These are phyloP conservation scores for Colletotrichum scovillei DNA, from an alignment of 2,329 filamentous ascomycete species.

Conservation along the genomic window DNA sequence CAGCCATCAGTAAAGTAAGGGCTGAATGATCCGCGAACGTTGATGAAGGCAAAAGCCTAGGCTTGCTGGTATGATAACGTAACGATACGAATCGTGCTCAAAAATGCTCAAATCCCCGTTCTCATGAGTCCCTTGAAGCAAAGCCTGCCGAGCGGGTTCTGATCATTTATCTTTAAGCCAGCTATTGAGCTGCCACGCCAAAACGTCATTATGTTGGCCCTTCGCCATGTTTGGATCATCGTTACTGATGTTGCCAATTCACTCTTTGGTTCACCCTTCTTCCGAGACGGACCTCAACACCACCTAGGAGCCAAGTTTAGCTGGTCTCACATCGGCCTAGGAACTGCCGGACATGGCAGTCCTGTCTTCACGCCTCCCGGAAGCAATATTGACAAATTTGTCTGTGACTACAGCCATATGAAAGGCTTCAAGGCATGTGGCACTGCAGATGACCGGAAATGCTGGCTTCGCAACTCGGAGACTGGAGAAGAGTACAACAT, in stretches of 20 bases:
- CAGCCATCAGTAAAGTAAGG: not conserved
- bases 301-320: slow-evolving; percentile 2
- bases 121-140: not conserved
- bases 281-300: not conserved
- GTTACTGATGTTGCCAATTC: slow-evolving; percentile 4
- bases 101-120: not conserved
- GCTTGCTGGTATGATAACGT: not conserved
- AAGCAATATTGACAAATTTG: slow-evolving; percentile 34
- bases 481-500: slow-evolving; percentile 40
- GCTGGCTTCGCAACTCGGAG: slow-evolving; percentile 41
- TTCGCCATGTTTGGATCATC: slow-evolving; percentile 6
- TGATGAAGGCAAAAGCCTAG: not conserved
- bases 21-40: not conserved
- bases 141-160: not conserved
- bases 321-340: not conserved
- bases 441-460: slow-evolving; percentile 39
- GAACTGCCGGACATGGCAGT: not conserved
- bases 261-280: not conserved
- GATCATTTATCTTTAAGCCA: not conserved
- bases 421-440: slow-evolving; percentile 40
- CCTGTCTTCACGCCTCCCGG: slow-evolving; percentile 1
- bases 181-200: not conserved
- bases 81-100: rapidly evolving
- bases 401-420: slow-evolving; percentile 42
- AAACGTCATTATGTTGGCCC: not conserved